Base-by-base conservation (phyloP, 225 moss, liverwort and hornwort genomes). In the Physcomitrium patens region DNA sequence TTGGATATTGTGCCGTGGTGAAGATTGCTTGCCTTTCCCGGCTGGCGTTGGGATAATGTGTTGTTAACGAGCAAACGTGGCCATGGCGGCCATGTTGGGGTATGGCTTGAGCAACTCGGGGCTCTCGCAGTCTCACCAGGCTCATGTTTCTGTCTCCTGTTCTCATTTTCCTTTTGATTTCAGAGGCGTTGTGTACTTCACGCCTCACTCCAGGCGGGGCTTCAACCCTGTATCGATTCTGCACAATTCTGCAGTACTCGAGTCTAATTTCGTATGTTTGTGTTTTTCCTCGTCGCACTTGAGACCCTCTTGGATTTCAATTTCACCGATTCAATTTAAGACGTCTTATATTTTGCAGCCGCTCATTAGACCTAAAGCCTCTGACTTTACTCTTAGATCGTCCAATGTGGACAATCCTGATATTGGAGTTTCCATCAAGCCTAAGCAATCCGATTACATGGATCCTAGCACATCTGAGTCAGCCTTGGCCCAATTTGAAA, bases 401-500 rank as follows among this genome's bases (percentile, higher is more conserved):
- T 44, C 67, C 13, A 8, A 26, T 45, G 66, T 31, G 2, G 31
- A 37, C 31, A 67, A 67, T 27, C 55, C 66, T 11, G 57, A 48
- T 65, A 24, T 65, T 43, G 67, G 26, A 22, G 45, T 5, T 37
- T 57, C 47, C 15, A 26, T 3, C 12, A 57, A 58, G 37, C 9
- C 31, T 58, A 57, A 57, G 65, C 23, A 67, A 15, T 56, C 5
- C 64, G 14, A 27, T 27, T 19, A 20, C 22, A 37, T 17, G 10
- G 43, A 60, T 23, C 26, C 44, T 42, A 57, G 12, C 5, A 37
- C 26, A 13, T 67, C 67, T 22, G n/a, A 19, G 8, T 14, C 76
- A 11, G 37, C 60, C 13, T 61, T 76, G 60, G 27, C 19, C 11
- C 76, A 69, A 69, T 76, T 68, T 41, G 48, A 76, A 22, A 60